Base-by-base conservation (phyloP, 2,329 filamentous ascomycete genomes). In the Penicillium crustosum region DNA sequence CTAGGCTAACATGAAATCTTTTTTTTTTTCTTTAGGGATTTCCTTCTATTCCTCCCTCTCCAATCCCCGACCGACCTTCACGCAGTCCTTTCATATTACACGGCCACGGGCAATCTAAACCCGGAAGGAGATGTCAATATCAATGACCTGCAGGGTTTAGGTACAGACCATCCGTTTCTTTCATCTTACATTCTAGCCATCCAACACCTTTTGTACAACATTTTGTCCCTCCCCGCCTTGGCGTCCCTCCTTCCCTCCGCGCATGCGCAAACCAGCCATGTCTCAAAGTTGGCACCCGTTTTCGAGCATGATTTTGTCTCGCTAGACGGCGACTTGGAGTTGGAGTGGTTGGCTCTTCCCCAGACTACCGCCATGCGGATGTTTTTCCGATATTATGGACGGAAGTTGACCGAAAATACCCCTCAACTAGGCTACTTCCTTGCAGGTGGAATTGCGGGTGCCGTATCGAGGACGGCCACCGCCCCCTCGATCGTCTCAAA, bases 401-500 rank as follows among this genome's bases (percentile, higher is more conserved):
- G 71, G 65, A 75, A 75, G 74, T 78, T 77, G 74, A 78, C 76
- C 68, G 75, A 75, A 64, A 76, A 73, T 67, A 75, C 73, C 73
- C 76, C 75, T 67, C 71, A 78, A 73, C 66, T 77, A 96, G 94
- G 94, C 84, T 99, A 97, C 80, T 99, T 97, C 78, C 42, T 53
- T 79, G 94, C 94, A 75, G 94, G 94, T 82, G 94, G 92, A 76
- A 82, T 96, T 73, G 92, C 93, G 74, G 94, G 94, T 74, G 93
- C 92, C 75, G 88, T 97, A 69, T 97, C 93, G 73, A 89, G 94
- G 73, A 97, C 94, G 72, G 89, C 91, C 63, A 99, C 94, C 66
- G 94, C 94, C 60, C 94, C 59, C 87, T 99, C 76, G 94, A 99
- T 79, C 91, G 94, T 68, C 82, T 99, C 58, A 97, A 97, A 79